Conservation (phyloP, 163 green algal species). For the Chlorella variabilis region DNA sequence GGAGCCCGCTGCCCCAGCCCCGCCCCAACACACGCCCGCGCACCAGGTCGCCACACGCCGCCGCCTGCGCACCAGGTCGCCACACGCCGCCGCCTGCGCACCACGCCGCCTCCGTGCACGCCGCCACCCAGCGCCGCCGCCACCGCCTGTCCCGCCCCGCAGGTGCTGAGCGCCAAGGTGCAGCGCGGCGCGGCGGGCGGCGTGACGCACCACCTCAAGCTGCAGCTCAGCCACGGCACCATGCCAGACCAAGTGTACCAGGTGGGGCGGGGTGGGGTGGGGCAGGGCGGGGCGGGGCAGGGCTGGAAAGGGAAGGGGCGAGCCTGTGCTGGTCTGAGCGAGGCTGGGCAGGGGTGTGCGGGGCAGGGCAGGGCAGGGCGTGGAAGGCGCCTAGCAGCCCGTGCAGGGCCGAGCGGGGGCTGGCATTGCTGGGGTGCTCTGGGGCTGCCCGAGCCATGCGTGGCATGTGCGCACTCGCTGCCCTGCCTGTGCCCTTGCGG, state of each 20-base stretch:
- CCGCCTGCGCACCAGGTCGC: not conserved
- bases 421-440: too few relatives aligned
- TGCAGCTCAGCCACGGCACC: slow-evolving; percentile 36
- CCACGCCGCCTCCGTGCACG: not conserved
- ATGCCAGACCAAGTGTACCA: slow-evolving; percentile 39
- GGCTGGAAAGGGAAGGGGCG: too few relatives aligned
- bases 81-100: not conserved
- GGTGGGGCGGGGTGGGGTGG: not conserved
- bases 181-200: not conserved
- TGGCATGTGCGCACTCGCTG: not conserved
- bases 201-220: slow-evolving; percentile 38
- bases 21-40: not conserved
- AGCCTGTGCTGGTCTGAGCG: not conserved
- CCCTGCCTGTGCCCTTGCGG: not conserved
- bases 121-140: not conserved
- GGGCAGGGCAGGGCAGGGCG: too few relatives aligned
- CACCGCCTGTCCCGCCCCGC: not conserved
- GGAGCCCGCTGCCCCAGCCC: not conserved
- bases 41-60: not conserved
- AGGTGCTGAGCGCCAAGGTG: slow-evolving; percentile 22
- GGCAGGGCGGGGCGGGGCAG: too few relatives aligned
- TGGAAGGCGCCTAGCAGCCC: too few relatives aligned
- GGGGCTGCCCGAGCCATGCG: too few relatives aligned
- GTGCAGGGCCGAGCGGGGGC: too few relatives aligned
- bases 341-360: too few relatives aligned